Evolutionary conservation across 345 rosid genomes (phyloP), one percentile per base, ranked within the genome.

Genomic region (Eucalyptus melliodora): DNA sequence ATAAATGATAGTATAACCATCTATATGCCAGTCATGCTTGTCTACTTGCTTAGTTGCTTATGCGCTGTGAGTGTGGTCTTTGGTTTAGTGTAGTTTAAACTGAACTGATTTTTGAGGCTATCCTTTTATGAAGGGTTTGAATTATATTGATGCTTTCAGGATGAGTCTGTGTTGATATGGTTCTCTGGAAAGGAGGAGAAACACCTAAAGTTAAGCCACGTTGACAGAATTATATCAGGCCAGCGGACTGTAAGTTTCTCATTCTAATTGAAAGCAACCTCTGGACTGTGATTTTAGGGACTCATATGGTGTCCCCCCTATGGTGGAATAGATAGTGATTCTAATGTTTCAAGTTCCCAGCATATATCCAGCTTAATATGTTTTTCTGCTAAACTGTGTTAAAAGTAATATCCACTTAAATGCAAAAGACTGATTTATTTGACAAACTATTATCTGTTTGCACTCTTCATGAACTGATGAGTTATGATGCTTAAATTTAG

Each of bases 101-200:
- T 23, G 30, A 77, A 77, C 85, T 9, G 14, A 37, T 77, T 21
- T 40, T 24, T 21, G 85, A 77, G 85, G 47, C 85, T 77, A 77
- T 37, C 72, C 50, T 53, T 51, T 72, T 53, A 14, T 37, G 47
- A 50, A 89, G 45, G 88, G 34, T 56, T 53, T 88, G 37, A 67
- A 88, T 34, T 49, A 30, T 24, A 77, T 67, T 86, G 88, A 91
- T 86, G 90, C 44, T 89, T 94, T 90, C 99, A 97, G 99, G 99
- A 98, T 72, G 99, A 95, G 91, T 95, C 99, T 89, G 95, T 96
- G 93, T 95, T 98, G 92, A 98, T 96, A 94, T 98, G 99, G 99
- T 94, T 96, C 91, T 97, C 97, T 7, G 99, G 99, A 89, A 98
- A 95, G 91, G 96, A 97, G 93, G 97, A 96, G 94, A 98, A 97